Evolutionary conservation across 2,329 filamentous ascomycete species (phyloP).

Genomic region (Curvularia sp.): DNA sequence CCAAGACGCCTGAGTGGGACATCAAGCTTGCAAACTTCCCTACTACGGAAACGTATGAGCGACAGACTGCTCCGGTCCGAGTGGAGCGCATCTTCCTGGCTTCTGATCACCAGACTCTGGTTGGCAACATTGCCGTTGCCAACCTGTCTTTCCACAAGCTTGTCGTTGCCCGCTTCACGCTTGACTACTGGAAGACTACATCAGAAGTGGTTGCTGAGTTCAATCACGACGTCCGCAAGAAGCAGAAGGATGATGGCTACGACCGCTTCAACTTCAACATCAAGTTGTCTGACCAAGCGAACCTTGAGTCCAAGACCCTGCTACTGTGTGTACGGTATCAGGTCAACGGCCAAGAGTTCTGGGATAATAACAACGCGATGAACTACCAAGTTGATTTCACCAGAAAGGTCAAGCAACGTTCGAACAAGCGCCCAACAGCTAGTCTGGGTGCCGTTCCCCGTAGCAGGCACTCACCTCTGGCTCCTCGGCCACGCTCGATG

Average conservation of each 20-base stretch:
- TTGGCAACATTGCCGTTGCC: slow-evolving; percentile 83
- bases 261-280: slow-evolving; percentile 96
- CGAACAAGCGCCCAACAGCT: slow-evolving; percentile 56
- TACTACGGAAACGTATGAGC: slow-evolving; percentile 63
- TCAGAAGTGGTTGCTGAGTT: slow-evolving; percentile 94
- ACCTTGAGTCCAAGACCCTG: slow-evolving; percentile 90
- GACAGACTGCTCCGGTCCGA: slow-evolving; percentile 72
- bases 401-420: slow-evolving; percentile 71
- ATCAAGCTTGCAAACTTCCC: slow-evolving; percentile 87
- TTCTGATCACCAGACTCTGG: slow-evolving; percentile 81
- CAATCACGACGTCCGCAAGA: slow-evolving; percentile 76
- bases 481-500: slow-evolving; percentile 57
- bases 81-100: slow-evolving; percentile 89
- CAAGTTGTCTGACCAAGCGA: slow-evolving; percentile 87
- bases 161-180: slow-evolving; percentile 90
- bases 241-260: slow-evolving; percentile 69
- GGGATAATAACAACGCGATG: slow-evolving; percentile 88
- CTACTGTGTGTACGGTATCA: slow-evolving; percentile 90
- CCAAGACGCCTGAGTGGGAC: slow-evolving; percentile 77
- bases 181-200: slow-evolving; percentile 98
- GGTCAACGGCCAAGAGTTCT: slow-evolving; percentile 84
- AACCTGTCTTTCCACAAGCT: slow-evolving; percentile 90
- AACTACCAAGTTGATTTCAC: slow-evolving; percentile 96
- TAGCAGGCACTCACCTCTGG: slow-evolving; percentile 57
- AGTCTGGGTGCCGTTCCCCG: slow-evolving; percentile 61